Base-by-base conservation (phyloP, 2,329 filamentous ascomycete species). In the Cadophora luteo-olivacea region DNA sequence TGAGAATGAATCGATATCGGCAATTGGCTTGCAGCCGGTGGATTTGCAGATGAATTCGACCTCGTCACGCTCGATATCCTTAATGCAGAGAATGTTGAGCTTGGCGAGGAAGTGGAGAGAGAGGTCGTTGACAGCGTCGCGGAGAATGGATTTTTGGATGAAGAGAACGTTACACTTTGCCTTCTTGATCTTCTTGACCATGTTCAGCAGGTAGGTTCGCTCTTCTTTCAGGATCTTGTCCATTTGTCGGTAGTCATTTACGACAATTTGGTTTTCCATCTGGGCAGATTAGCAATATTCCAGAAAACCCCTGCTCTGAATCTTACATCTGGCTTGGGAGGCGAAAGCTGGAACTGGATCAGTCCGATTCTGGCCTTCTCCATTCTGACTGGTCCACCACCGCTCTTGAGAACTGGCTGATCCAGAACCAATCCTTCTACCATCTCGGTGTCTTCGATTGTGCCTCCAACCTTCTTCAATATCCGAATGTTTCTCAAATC, bases 171-270 rank as follows among this genome's bases (percentile, higher is more conserved):
- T 99, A 84, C 96, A 99, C 86, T 98, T 99, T 75, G 96, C 94
- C 87, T 98, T 99, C 85, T 98, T 97, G 82, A 99, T 99, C 87
- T 98, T 99, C 89, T 99, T 98, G 79, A 97, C 94, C 89, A 99
- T 92, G 85, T 98, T 98, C 68, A 99, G 88, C 72, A 99, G 89
- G 82, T 99, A 99, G 75, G 96, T 92, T 75, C 96, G 93, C 85
- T 99, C 96, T 84, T 99, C 96, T 84, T 99, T 99, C 76, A 99
- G 88, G 74, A 99, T 99, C 87, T 98, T 99, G 86, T 99, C 96
- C 96, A 99, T 99, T 81, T 99, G 96, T 78, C 96, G 89, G 87
- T 99, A 99, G 84, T 99, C 96, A 82, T 99, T 99, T 78, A 99
- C 96, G 38, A 97, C 91, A 73, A 99, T 98, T 78, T 97, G 96